Evolutionary conservation across 352 stramenopile species (phyloP).

Genomic region (Phytopythium vexans): DNA sequence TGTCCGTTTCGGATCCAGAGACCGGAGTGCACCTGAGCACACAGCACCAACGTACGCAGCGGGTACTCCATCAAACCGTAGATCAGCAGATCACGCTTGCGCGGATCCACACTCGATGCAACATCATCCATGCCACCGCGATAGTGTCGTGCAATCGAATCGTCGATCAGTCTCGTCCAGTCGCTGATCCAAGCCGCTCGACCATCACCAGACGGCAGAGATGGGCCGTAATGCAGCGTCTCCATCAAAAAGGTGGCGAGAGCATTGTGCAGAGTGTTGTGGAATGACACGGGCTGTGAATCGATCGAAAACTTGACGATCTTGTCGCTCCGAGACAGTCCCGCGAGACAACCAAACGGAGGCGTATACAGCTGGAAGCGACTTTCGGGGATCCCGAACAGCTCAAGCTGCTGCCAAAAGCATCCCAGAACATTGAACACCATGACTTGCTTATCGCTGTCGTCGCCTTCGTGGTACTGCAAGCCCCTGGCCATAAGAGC

Average conservation of each 20-base stretch:
- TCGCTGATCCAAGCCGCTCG: conserved; percentile 34
- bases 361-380: conserved; percentile 53
- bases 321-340: conserved; percentile 27
- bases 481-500: conserved; percentile 61
- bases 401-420: conserved; percentile 74
- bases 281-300: conserved; percentile 81
- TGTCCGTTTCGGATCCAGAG: conserved; percentile 86
- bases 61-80: conserved; percentile 79
- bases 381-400: conserved; percentile 31
- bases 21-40: conserved; percentile 71
- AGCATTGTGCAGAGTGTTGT: conserved; percentile 87
- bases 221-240: conserved; percentile 56
- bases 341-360: conserved; percentile 59
- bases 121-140: conserved; percentile 10
- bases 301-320: conserved; percentile 81
- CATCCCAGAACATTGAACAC: conserved; percentile 67
- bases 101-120: conserved; percentile 18
- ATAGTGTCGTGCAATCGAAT: conserved; percentile 25
- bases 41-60: conserved; percentile 68
- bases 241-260: conserved; percentile 81
- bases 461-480: conserved; percentile 45
- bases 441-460: conserved; percentile 48
- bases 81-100: conserved; percentile 59
- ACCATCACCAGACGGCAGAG: conserved; percentile 11
- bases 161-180: conserved; percentile 48